Evolutionary conservation across 139 green algal species (phyloP).

Genomic region (Tetraselmis striata): DNA sequence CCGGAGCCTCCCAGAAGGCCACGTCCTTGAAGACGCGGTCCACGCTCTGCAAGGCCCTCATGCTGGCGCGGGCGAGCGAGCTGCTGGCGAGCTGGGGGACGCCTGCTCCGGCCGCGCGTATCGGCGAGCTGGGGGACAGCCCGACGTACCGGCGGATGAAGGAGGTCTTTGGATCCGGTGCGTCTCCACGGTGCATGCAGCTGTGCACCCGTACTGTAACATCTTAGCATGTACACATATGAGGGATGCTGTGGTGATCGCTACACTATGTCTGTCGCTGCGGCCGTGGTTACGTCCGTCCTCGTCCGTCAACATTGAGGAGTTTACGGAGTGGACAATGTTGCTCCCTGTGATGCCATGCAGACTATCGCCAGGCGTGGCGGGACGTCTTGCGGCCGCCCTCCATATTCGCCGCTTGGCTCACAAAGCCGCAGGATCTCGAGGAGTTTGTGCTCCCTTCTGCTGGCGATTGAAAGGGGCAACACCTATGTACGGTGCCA

Average conservation of each 20-base stretch:
- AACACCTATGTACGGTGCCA: too few relatives aligned
- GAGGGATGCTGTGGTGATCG: not conserved
- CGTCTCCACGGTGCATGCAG: not conserved
- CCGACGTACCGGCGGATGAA: too few relatives aligned
- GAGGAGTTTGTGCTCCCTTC: not conserved
- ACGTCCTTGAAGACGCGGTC: conserved; percentile 32
- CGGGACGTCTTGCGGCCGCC: not conserved
- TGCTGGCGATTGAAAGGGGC: too few relatives aligned
- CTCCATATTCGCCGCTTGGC: not conserved
- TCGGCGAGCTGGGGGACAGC: not conserved
- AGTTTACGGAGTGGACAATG: too few relatives aligned
- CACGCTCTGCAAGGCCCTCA: conserved; percentile 36
- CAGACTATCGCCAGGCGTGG: not conserved
- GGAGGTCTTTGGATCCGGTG: too few relatives aligned
- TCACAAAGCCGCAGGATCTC: not conserved
- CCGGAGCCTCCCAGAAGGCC: conserved; percentile 29
- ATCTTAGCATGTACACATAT: not conserved
- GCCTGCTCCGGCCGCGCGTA: not conserved
- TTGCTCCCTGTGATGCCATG: too few relatives aligned
- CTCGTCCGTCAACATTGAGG: too few relatives aligned
- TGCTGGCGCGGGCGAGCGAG: conserved; percentile 3
- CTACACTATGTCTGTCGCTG: not conserved
- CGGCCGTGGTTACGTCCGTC: not conserved
- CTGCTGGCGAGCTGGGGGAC: not conserved
- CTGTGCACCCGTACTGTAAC: not conserved